phyloP scores from a whole-genome alignment of 192 early-diverging fungal species.

The Coemansia sp. region DNA sequence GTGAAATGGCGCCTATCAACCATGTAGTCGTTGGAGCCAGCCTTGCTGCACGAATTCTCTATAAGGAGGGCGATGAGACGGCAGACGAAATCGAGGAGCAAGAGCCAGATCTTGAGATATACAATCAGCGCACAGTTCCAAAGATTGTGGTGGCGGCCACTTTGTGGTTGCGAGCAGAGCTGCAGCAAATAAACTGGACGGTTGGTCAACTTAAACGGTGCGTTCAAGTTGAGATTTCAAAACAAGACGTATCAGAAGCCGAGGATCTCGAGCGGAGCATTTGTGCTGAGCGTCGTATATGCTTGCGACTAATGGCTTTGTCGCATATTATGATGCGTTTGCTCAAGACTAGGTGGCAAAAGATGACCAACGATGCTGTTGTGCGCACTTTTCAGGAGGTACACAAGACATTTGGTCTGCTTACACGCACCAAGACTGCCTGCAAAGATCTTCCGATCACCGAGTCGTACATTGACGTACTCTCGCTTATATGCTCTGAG shows the following conservation, averaged over 20 bases:
- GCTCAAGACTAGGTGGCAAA: slow-evolving; percentile 12
- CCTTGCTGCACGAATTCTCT: slow-evolving; percentile 15
- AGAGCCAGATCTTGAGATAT: slow-evolving; percentile 19
- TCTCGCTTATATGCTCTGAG: slow-evolving; percentile 26
- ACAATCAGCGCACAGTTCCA: slow-evolving; percentile 26
- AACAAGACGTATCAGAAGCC: slow-evolving; percentile 4
- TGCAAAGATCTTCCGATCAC: slow-evolving; percentile 25
- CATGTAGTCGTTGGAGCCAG: slow-evolving; percentile 18
- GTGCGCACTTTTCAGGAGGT: slow-evolving; percentile 31
- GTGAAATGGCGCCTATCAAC: slow-evolving; percentile 24
- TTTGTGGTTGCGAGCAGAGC: slow-evolving; percentile 29
- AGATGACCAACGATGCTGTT: slow-evolving; percentile 17
- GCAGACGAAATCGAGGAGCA: slow-evolving; percentile 14
- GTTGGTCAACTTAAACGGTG: slow-evolving; percentile 18
- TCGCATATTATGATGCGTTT: slow-evolving; percentile 23
- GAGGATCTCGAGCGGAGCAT: slow-evolving; percentile 25
- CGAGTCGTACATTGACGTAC: slow-evolving; percentile 25
- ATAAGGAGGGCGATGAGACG: not conserved
- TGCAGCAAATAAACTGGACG: slow-evolving; percentile 33
- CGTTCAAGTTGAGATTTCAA: slow-evolving; percentile 8
- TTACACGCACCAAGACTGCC: slow-evolving; percentile 28
- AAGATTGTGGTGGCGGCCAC: slow-evolving; percentile 8
- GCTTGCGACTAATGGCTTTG: slow-evolving; percentile 18
- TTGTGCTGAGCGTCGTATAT: slow-evolving; percentile 28
- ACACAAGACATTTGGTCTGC: slow-evolving; percentile 16